Evolutionary conservation across 768 basidiomycete genomes (phyloP), one percentile per base, ranked within the genome.

Genomic region (Agaricus sinodeliciosus): DNA sequence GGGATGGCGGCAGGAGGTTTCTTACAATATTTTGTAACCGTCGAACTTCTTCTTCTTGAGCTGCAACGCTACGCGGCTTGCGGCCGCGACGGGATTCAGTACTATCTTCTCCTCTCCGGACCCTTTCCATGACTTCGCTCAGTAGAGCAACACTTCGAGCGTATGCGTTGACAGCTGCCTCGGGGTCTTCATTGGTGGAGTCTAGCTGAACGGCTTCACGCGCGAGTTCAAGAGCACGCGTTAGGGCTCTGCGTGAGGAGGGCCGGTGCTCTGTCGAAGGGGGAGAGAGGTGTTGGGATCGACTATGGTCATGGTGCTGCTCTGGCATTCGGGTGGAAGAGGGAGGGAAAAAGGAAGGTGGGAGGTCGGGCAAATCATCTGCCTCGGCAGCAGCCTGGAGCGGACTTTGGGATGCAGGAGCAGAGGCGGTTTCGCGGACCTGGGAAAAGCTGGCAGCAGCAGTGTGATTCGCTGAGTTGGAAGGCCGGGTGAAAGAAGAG

Each of bases 81-180:
- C 69, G 76, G 59, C 76, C 73, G 63, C 82, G 75, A 54, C 69
- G 69, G n/a, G 74, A 68, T 44, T 89, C 88, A 25, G 82, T 82
- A 57, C 80, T 82, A 62, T 91, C 87, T 67, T 94, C 92, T 3
- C 90, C 90, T 62, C 84, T 78, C 67, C 87, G 78, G 1, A 94
- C 93, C 37, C 91, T 74, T 60, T 90, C 88, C 93, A 95, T 95
- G 48, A 95, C 93, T 66, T 92, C 89, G 60, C 85, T 89, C 26
- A 95, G 75, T 25, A 95, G 74, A 40, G 87, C 81, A 39, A 95
- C 93, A 61, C 88, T 90, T 65, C 82, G 85, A 11, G 83, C 85
- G 65, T 95, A 95, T 0, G 93, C 93, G 44, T 83, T 72, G n/a
- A 95, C 88, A 2, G 93, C 93, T 35, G 84, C 89, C 60, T 88